phyloP scores from a whole-genome alignment of 1,284 basidiomycete species.

The Cronartium quercuum region DNA sequence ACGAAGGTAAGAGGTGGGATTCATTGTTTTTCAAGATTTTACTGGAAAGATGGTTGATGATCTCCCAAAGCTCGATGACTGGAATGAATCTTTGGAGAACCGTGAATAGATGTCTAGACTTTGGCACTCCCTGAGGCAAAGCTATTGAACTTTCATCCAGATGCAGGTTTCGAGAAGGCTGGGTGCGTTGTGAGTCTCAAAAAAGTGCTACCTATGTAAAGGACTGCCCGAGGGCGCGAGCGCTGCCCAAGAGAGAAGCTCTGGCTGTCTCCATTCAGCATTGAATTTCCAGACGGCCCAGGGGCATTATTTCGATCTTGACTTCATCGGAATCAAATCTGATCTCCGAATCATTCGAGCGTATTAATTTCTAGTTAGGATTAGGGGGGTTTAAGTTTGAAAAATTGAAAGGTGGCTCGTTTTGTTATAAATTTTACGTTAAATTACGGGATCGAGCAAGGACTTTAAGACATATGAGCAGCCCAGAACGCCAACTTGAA shows the following conservation, averaged over 20 bases:
- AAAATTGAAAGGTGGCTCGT: too few relatives aligned
- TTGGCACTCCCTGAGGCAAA: neutral
- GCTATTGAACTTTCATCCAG: neutral
- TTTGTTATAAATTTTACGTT: too few relatives aligned
- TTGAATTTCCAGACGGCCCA: neutral
- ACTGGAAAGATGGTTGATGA: neutral
- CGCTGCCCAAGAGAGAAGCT: too few relatives aligned
- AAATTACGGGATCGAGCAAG: too few relatives aligned
- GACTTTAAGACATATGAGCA: too few relatives aligned
- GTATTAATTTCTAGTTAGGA: too few relatives aligned
- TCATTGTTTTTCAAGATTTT: neutral
- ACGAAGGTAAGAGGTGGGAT: neutral
- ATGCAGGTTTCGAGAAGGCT: neutral
- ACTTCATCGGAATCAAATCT: neutral
- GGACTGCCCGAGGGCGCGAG: too few relatives aligned
- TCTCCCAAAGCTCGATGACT: neutral
- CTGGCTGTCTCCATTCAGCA: too few relatives aligned
- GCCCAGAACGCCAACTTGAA: too few relatives aligned
- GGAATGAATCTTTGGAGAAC: neutral
- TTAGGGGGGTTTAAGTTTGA: too few relatives aligned
- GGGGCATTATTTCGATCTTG: neutral
- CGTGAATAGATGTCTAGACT: neutral
- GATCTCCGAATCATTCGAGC: too few relatives aligned
- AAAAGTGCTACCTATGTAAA: too few relatives aligned
- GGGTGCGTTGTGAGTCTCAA: neutral